Base-by-base conservation (phyloP, 768 basidiomycete species). In the Neoboletus magnificus region DNA sequence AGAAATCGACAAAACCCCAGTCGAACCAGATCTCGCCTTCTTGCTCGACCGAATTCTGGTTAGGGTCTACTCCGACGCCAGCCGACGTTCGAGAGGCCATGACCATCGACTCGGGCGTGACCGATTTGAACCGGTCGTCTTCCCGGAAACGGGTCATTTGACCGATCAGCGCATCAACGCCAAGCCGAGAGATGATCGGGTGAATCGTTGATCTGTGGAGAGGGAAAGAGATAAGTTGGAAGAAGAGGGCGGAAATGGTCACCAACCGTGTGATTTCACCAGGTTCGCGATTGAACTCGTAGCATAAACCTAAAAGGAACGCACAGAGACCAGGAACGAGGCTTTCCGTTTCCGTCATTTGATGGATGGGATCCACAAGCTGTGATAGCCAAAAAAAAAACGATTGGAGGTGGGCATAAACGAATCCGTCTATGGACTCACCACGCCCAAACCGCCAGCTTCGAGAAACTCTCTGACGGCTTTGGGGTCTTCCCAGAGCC, bases 1-100 rank as follows among this genome's bases (percentile, higher is more conserved):
- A 95, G 71, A 98, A 99, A 71, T 99, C 97, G 7, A 97, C 85
- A 72, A 98, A 98, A 0, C 87, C 82, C 93, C 95, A 98, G 70
- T 98, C 95, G 66, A 98, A 91, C 97, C 97, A 98, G 37, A 97
- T 79, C 72, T 94, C 93, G 27, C 84, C 90, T 64, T 91, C 88
- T 58, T 84, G 84, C 49, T 76, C 74, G 20, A 57, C 57, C 29
- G 74, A 63, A 5, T 32, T 56, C 22, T 52, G 54, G 41, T 52
- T 37, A 2, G 47, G 52, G 16, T 20, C 52, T 4, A 35, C n/a
- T 1, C 57, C 56, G 18, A 32, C 13, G 7, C 32, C 10, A 20
- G 35, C 1, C 13, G 33, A 30, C 20, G 70, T 64, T 27, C 84
- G 79, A 57, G 79, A 80, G 8, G 80, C 64, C 18, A 87, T 73